Percentiles rank a stretch among this genome's conserved stretches.
Conservation (phyloP, 257 asterid genomes). For the Paraleonurus japonicus region DNA sequence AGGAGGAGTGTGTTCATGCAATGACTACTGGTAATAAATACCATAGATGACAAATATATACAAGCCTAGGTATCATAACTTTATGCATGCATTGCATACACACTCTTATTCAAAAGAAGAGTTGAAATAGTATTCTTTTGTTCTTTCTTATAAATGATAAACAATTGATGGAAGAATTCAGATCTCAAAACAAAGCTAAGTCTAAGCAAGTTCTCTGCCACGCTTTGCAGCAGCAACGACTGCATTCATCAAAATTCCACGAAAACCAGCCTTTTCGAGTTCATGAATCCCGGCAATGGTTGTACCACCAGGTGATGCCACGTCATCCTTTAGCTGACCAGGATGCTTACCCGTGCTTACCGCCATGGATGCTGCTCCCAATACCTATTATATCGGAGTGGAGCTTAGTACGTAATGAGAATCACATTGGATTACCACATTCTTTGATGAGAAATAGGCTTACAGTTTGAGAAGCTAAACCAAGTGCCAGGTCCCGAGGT, state of each 20-base stretch:
- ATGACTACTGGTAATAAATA: constrained; percentile 60
- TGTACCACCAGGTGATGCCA: constrained; percentile 90
- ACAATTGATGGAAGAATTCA: not conserved
- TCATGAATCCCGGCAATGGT: constrained; percentile 92
- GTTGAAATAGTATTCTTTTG: not conserved
- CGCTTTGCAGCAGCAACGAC: constrained; percentile 97
- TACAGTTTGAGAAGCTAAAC: constrained; percentile 95
- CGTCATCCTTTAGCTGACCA: constrained; percentile 96
- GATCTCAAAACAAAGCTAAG: constrained; percentile 33
- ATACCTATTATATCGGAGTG: constrained; percentile 53
- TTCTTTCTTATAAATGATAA: not conserved
- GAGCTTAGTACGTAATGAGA: not conserved
- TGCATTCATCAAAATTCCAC: constrained; percentile 82
- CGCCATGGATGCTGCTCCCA: constrained; percentile 94
- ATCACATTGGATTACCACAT: not conserved
- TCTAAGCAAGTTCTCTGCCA: constrained; percentile 67
- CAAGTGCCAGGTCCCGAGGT: constrained; percentile 88
- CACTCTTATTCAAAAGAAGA: not conserved
- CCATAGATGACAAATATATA: not conserved
- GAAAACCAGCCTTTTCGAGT: constrained; percentile 84
- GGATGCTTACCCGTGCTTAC: constrained; percentile 66
- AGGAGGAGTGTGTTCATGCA: constrained; percentile 73
- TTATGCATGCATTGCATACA: not conserved
- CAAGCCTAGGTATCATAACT: not conserved
- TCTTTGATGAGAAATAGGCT: constrained; percentile 20